Evolutionary conservation across 140 eudicot species (phyloP).

Genomic region (Ambrosia hybrid): DNA sequence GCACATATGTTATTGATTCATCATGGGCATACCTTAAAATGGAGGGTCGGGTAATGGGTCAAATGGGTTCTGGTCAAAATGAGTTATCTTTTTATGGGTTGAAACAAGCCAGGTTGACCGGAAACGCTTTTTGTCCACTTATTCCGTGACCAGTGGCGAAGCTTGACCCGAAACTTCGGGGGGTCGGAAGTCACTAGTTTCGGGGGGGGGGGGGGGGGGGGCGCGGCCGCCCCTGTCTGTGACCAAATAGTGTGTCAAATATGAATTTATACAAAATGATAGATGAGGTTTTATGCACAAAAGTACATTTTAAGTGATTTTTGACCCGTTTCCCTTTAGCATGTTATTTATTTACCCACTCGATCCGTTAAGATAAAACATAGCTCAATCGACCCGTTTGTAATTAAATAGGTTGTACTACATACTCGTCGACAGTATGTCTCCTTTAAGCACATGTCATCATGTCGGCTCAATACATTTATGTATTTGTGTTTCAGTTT

Average conservation of each 20-base stretch:
- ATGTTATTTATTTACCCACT: background rate
- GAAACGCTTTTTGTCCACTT: background rate
- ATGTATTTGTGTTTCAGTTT: conserved; percentile 1
- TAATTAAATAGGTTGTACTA: background rate
- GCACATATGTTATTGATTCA: too few relatives aligned
- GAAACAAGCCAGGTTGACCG: background rate
- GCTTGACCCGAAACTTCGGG: too few relatives aligned
- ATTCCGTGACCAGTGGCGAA: background rate
- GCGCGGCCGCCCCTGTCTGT: too few relatives aligned
- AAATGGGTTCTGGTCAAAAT: background rate
- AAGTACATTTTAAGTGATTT: background rate
- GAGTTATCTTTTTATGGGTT: background rate
- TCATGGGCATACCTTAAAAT: background rate
- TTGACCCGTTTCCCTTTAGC: background rate
- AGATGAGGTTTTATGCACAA: background rate
- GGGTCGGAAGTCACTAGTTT: too few relatives aligned
- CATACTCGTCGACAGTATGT: background rate
- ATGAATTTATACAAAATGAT: background rate
- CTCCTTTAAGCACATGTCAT: background rate
- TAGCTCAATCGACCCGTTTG: background rate
- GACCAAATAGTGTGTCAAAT: background rate
- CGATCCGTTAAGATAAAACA: background rate
- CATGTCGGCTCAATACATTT: background rate
- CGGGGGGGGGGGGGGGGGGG: too few relatives aligned
- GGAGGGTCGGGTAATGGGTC: background rate